A percentile compares a stretch with the other conserved stretches of the same genome.
phyloP scores from a whole-genome alignment of 139 green algal species.

The Edaphochlamys debaryana region DNA sequence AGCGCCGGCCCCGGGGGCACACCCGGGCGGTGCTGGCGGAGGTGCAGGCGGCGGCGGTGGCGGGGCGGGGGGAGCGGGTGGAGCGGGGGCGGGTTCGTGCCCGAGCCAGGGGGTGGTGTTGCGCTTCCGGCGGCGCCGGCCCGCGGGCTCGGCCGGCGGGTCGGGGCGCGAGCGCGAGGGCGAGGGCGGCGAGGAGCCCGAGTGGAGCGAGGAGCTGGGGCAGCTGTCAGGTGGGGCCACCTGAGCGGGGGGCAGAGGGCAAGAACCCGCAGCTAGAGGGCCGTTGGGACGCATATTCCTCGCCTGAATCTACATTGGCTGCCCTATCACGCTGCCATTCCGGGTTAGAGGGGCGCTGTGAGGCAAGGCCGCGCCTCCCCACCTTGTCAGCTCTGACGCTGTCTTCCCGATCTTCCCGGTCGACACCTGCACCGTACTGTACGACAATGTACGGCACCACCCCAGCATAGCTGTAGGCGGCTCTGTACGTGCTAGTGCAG shows the following conservation, averaged over 20 bases:
- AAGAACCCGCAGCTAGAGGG: too few species aligned
- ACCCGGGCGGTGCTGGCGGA: neutral
- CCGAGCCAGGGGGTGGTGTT: slow-evolving; percentile 24
- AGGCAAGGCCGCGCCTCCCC: too few species aligned
- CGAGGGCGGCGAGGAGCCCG: neutral
- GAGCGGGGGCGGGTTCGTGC: neutral
- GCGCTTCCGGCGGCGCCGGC: neutral
- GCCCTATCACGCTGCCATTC: too few species aligned
- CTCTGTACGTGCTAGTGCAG: too few species aligned
- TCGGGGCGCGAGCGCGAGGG: neutral
- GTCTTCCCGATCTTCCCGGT: too few species aligned
- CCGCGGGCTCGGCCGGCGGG: neutral
- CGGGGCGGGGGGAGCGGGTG: neutral
- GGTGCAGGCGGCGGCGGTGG: neutral
- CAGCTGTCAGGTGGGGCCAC: slow-evolving; percentile 67
- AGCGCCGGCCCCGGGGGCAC: too few species aligned
- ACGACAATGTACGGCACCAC: too few species aligned
- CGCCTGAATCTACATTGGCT: neutral
- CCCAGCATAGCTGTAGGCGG: too few species aligned
- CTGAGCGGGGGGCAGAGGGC: too few species aligned
- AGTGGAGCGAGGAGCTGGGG: slow-evolving; percentile 43
- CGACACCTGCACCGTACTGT: too few species aligned
- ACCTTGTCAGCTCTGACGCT: too few species aligned
- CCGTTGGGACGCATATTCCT: neutral
- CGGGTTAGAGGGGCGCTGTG: neutral